Base-by-base conservation (phyloP, 179 eudicot species). In the Silene noctiflora region DNA sequence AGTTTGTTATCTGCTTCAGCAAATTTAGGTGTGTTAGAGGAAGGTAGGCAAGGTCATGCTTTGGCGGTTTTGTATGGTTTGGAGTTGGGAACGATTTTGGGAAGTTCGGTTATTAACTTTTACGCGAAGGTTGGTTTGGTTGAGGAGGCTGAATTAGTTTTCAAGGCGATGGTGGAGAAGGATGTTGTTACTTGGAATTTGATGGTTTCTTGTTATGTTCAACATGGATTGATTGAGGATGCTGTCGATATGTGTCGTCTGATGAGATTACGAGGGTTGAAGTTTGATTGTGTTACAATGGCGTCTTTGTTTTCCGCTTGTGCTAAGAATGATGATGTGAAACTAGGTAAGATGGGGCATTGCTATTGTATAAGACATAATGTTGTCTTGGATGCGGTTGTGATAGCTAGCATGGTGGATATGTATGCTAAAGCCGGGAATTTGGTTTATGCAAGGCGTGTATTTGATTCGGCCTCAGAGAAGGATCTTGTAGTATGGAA, bases 171-270 rank as follows among this genome's bases (percentile, higher is more conserved):
- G 85, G 46, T 77, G 64, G 86, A 84, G 77, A 89, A 83, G 81
- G 92, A 89, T 82, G 83, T 64, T 42, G 88, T 86, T 59, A 83
- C 92, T 3, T 89, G 92, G 92, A 89, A 84, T 79, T 80, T 87
- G 86, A 62, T 87, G 53, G 59, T 87, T 35, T 86, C 88, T 79
- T 84, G 86, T 77, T 85, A 87, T 84, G 84, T 80, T 58, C 89
- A 84, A 44, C 74, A 83, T 66, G 81, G 85, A 21, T 72, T 79
- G 33, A 62, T 71, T 46, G 83, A 80, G 46, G 66, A 83, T 4
- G 84, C 83, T 0, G 31, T 87, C 48, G 44, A 63, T 63, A 71
- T 77, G 48, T 87, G 90, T 64, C 82, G 25, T 10, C 20, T 6
- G 67, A 87, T 89, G 89, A 85, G 83, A 69, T 74, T 59, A 61